These are phyloP conservation scores for Arthrobotrys conoides DNA, from an alignment of 2,329 filamentous ascomycete genomes.

Conservation along the genomic window DNA sequence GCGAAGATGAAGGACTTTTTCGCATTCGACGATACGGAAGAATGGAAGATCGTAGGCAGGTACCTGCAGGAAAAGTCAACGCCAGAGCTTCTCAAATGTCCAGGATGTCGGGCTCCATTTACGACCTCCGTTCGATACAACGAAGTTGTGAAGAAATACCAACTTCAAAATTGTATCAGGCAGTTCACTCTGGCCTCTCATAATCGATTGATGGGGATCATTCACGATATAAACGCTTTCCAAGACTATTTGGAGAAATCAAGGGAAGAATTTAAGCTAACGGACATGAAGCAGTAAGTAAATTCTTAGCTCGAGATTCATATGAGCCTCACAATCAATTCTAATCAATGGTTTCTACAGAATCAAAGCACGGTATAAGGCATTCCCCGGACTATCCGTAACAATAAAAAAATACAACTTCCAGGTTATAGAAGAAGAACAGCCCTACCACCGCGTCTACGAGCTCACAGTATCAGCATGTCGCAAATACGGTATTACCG, in stretches of 20 bases:
- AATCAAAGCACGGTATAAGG: neutral
- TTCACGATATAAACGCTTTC: neutral
- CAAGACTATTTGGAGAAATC: slow-evolving; percentile 32
- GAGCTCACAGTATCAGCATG: slow-evolving; percentile 40
- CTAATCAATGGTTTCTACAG: neutral
- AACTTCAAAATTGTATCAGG: slow-evolving; percentile 47
- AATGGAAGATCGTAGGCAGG: slow-evolving; percentile 29
- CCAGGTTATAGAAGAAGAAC: slow-evolving; percentile 35
- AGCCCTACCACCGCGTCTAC: slow-evolving; percentile 52
- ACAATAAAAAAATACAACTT: slow-evolving; percentile 14
- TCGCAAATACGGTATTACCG: slow-evolving; percentile 7
- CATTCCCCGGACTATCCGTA: neutral
- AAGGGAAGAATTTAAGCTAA: slow-evolving; percentile 1
- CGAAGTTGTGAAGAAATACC: slow-evolving; percentile 47
- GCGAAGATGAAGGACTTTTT: slow-evolving; percentile 73
- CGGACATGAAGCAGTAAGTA: too few species aligned
- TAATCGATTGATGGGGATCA: neutral
- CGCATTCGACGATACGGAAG: slow-evolving; percentile 65
- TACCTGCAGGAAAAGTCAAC: slow-evolving; percentile 36
- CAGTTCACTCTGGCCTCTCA: slow-evolving; percentile 39
- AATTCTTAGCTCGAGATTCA: neutral
- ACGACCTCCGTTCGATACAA: slow-evolving; percentile 51
- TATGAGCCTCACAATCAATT: neutral
- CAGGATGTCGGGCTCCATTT: slow-evolving; percentile 31
- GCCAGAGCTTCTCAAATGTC: slow-evolving; percentile 35